Conservation (phyloP, 176 grass and related monocot genomes). For the Bolboschoenus planiculmis region DNA sequence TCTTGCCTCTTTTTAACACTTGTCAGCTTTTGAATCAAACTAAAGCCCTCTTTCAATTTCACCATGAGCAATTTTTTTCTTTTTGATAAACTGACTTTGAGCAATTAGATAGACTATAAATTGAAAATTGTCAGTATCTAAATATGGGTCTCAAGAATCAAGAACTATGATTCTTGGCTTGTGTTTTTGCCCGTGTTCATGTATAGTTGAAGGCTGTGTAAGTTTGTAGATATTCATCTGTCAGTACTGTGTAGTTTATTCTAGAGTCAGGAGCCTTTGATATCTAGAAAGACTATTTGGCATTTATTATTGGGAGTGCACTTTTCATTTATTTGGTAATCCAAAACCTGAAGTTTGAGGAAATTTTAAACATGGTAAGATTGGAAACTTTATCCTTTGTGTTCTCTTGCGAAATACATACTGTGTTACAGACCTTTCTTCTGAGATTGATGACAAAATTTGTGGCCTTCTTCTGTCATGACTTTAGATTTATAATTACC, state of each 20-base stretch:
- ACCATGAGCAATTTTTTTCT: neutral
- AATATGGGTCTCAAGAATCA: neutral
- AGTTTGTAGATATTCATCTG: neutral
- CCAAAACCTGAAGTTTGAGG: neutral
- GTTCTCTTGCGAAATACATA: neutral
- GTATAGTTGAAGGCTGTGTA: neutral
- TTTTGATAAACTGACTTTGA: neutral
- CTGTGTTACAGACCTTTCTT: neutral
- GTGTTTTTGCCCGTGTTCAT: neutral
- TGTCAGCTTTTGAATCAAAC: neutral
- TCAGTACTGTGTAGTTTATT: neutral
- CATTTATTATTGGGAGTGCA: neutral
- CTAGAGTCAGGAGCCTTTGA: neutral
- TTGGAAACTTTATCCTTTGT: neutral
- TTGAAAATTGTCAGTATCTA: neutral
- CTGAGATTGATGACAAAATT: neutral
- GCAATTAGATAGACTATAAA: neutral
- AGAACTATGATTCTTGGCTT: neutral
- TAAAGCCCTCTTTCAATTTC: neutral
- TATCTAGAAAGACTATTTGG: neutral
- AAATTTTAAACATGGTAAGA: neutral
- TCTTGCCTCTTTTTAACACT: neutral
- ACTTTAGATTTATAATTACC: neutral
- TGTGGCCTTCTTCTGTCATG: neutral
- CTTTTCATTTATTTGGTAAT: neutral